Percentiles rank a stretch among this genome's conserved stretches.
Evolutionary conservation across 169 alveolate species (phyloP).

Genomic region (Babesia caballi): DNA sequence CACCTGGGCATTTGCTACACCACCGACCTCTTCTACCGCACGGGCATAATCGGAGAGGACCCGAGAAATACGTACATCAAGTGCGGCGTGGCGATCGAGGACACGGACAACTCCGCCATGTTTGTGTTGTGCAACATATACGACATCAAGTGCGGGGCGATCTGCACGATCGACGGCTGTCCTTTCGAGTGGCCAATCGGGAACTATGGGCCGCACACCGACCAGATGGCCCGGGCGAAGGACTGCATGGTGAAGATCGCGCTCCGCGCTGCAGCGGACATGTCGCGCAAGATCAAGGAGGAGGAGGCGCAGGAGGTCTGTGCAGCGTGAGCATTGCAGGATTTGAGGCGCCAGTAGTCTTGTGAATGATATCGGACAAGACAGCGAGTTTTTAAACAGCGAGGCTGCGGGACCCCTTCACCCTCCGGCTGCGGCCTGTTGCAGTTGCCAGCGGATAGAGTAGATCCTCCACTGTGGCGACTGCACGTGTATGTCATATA

Average conservation of each 20-base stretch:
- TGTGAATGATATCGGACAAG: too few relatives aligned
- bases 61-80: slow-evolving; percentile 8
- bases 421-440: too few relatives aligned
- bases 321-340: too few relatives aligned
- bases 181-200: slow-evolving; percentile 26
- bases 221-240: slow-evolving; percentile 4
- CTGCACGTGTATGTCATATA: too few relatives aligned
- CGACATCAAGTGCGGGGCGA: slow-evolving; percentile 31
- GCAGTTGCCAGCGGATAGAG: too few relatives aligned
- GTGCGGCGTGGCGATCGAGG: slow-evolving; percentile 37
- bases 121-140: slow-evolving; percentile 4
- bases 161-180: slow-evolving; percentile 34
- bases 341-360: too few relatives aligned
- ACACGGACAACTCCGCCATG: slow-evolving; percentile 36
- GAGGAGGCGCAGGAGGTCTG: background rate
- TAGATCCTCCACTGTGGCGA: too few relatives aligned
- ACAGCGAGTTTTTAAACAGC: too few relatives aligned
- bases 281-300: slow-evolving; percentile 8
- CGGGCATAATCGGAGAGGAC: slow-evolving; percentile 1
- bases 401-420: too few relatives aligned
- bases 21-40: slow-evolving; percentile 42
- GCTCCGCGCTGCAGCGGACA: slow-evolving; percentile 10
- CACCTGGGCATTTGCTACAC: slow-evolving; percentile 20
- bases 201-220: slow-evolving; percentile 6
- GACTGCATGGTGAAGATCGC: slow-evolving; percentile 17